Base-by-base conservation (phyloP, 768 basidiomycete species). In the Trametes punicea region DNA sequence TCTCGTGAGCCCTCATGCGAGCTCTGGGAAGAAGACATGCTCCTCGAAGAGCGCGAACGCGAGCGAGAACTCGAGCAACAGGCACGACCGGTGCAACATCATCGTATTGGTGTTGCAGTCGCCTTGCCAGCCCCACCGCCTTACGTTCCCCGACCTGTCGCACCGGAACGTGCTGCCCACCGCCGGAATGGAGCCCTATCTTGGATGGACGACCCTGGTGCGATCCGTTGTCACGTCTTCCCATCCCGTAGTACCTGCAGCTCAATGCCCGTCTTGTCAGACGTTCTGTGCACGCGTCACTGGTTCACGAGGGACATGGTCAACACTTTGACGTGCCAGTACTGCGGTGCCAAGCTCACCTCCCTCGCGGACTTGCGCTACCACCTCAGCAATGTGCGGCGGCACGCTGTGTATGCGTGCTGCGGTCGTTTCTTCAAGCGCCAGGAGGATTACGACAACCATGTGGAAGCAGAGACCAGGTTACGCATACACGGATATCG, bases 11-110 rank as follows among this genome's bases (percentile, higher is more conserved):
- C 73, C 3, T 65, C 73, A 6, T 75, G 73, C 54, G 67, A 65
- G 1, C 62, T 74, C 15, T 75, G 72, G 73, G 73, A 74, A 46
- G 73, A 75, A 40, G 65, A 73, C 6, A 69, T 70, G 67, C 55
- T 74, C 1, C 62, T 74, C 21, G 70, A 69, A 55, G 64, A 67
- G 50, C 69, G 69, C 23, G 70, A 69, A 51, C 67, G 70, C 5
- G 26, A 49, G 34, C 60, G 64, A 5, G 66, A 67, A 55, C 60
- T 58, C 6, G 64, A 56, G 13, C 61, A 59, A 41, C 46, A 36
- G 21, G 46, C n/a, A 3, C 57, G 21, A 36, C 54, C 7, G 21
- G 40, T 6, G 21, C 30, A 18, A 15, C 30, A 21, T 25, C 4
- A 10, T 15, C 38, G 29, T 18, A 16, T n/a, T 18, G 27, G 18